These are phyloP conservation scores for Murraya koenigii DNA, from an alignment of 345 rosid species.

Conservation along the genomic window DNA sequence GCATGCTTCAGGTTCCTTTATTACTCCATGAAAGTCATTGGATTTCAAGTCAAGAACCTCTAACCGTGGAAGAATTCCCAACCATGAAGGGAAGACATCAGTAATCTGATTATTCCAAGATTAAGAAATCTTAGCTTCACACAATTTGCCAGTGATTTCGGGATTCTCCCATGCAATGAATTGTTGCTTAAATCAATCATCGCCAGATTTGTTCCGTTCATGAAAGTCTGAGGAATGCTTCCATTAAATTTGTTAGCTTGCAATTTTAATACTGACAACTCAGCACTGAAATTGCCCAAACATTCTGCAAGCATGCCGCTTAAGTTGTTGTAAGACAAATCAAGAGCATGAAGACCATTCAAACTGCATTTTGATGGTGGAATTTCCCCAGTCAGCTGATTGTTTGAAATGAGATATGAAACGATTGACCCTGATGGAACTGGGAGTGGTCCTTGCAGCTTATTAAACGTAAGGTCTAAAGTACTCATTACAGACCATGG, in stretches of 20 bases:
- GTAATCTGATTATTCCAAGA: background rate
- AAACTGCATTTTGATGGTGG: conserved; percentile 12
- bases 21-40: no score
- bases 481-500: background rate
- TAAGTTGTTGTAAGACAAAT: no score
- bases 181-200: no score
- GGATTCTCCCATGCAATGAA: conserved; percentile 7
- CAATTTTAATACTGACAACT: background rate
- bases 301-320: no score
- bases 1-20: no score
- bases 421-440: no score
- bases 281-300: no score
- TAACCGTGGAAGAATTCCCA: conserved; percentile 9
- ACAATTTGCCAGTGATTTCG: background rate
- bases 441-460: no score
- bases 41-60: no score
- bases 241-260: conserved; percentile 15
- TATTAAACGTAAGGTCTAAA: no score
- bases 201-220: no score
- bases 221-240: no score
- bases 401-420: conserved; percentile 20
- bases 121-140: background rate
- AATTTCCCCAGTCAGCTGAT: conserved; percentile 15
- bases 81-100: conserved; percentile 24
- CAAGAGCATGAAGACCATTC: background rate